Percentiles rank a stretch among this genome's conserved stretches.
These are phyloP conservation scores for Penicillium psychrosexuale DNA, from an alignment of 2,329 filamentous ascomycete genomes.

Conservation along the genomic window DNA sequence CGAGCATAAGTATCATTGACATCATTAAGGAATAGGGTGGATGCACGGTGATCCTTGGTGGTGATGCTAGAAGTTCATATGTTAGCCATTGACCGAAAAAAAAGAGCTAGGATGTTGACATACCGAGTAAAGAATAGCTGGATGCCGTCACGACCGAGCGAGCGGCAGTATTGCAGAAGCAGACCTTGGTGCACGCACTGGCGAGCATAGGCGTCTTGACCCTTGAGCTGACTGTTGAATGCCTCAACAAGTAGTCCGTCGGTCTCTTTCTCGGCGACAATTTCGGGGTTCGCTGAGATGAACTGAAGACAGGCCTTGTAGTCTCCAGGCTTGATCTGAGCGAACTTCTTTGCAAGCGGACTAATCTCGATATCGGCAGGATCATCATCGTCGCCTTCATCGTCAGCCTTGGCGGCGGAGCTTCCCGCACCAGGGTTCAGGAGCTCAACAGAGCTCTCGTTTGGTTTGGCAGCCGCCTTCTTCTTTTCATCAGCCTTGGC, in stretches of 20 bases:
- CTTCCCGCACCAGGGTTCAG: slow-evolving; percentile 62
- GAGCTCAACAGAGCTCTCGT: slow-evolving; percentile 59
- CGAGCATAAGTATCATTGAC: slow-evolving; percentile 82
- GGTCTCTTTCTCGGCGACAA: slow-evolving; percentile 80
- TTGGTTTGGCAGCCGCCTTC: slow-evolving; percentile 43
- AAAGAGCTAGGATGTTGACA: slow-evolving; percentile 12
- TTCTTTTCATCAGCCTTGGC: slow-evolving; percentile 56
- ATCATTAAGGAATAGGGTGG: slow-evolving; percentile 87
- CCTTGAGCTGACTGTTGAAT: slow-evolving; percentile 80
- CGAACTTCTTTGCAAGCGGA: slow-evolving; percentile 74
- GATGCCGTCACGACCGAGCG: slow-evolving; percentile 83
- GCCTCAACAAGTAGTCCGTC: slow-evolving; percentile 88
- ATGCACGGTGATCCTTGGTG: slow-evolving; percentile 82
- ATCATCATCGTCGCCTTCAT: slow-evolving; percentile 54
- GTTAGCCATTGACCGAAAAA: slow-evolving; percentile 7
- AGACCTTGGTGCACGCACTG: slow-evolving; percentile 93
- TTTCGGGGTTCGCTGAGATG: slow-evolving; percentile 71
- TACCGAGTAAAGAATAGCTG: slow-evolving; percentile 88
- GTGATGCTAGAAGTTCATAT: slow-evolving; percentile 59
- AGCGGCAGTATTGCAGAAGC: slow-evolving; percentile 89
- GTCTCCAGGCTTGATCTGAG: slow-evolving; percentile 70
- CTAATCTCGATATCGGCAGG: slow-evolving; percentile 75
- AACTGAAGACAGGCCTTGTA: slow-evolving; percentile 72
- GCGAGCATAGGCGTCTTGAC: slow-evolving; percentile 64
- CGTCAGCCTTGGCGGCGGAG: slow-evolving; percentile 55